phyloP scores from a whole-genome alignment of 225 moss, liverwort and hornwort genomes.

The Pleurozium schreberi region DNA sequence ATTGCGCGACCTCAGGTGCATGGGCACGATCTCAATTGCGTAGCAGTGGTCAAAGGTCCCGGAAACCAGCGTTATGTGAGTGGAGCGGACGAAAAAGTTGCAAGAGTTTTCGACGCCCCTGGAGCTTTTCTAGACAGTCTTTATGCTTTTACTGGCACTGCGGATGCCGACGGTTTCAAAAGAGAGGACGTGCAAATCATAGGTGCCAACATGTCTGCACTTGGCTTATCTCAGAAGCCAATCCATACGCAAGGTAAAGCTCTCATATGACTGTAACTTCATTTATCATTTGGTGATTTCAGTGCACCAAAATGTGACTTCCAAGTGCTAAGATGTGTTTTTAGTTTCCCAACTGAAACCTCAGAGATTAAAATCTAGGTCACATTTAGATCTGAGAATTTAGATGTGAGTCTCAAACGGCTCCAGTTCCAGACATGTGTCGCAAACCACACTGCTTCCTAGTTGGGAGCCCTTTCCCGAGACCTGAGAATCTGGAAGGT shows the following conservation, averaged over 20 bases:
- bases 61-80: slow-evolving; percentile 81
- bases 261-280: neutral
- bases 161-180: slow-evolving; percentile 42
- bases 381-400: neutral
- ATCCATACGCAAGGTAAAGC: slow-evolving; percentile 68
- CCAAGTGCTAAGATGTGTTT: neutral
- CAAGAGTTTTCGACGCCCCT: slow-evolving; percentile 88
- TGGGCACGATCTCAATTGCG: slow-evolving; percentile 87
- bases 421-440: neutral
- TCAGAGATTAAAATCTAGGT: neutral
- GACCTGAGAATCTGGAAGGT: neutral
- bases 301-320: neutral
- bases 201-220: slow-evolving; percentile 98
- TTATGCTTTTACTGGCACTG: slow-evolving; percentile 45
- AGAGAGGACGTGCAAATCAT: slow-evolving; percentile 75
- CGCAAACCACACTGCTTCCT: too few species aligned
- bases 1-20: slow-evolving; percentile 96
- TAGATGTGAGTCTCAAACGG: neutral
- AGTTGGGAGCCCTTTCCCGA: neutral
- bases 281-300: neutral
- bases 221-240: slow-evolving; percentile 94
- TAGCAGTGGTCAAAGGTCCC: slow-evolving; percentile 54
- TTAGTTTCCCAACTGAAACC: neutral
- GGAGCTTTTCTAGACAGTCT: slow-evolving; percentile 89
- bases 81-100: slow-evolving; percentile 98